Evolutionary conservation across 495 filamentous ascomycete genomes (phyloP).

Genomic region (Tuber borchii): DNA sequence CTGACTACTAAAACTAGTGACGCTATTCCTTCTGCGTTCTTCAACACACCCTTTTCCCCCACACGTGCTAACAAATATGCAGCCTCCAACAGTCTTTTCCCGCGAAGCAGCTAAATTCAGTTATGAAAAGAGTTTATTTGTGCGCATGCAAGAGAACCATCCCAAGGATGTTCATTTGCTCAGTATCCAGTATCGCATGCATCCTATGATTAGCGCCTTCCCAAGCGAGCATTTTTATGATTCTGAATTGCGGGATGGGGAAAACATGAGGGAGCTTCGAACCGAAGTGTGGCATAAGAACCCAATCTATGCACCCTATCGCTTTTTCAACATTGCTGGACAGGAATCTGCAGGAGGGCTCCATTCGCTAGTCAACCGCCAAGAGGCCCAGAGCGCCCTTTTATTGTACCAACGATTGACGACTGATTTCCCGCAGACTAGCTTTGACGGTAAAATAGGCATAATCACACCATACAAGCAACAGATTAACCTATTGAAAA

Average conservation of each 20-base stretch:
- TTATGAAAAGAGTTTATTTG: slow-evolving; percentile 96
- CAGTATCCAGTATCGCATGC: slow-evolving; percentile 97
- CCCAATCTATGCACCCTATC: slow-evolving; percentile 75
- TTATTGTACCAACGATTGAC: slow-evolving; percentile 71
- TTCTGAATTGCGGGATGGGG: slow-evolving; percentile 72
- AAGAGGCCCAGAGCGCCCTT: slow-evolving; percentile 78
- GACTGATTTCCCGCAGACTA: slow-evolving; percentile 59
- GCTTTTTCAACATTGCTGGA: slow-evolving; percentile 95
- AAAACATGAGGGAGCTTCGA: slow-evolving; percentile 68
- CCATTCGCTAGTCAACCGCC: slow-evolving; percentile 83
- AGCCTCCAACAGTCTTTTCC: slow-evolving; percentile 87
- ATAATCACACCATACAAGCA: slow-evolving; percentile 97
- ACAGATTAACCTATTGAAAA: slow-evolving; percentile 73
- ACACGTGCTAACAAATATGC: slow-evolving; percentile 1
- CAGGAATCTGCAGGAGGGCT: slow-evolving; percentile 68
- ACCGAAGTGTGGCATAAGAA: slow-evolving; percentile 77
- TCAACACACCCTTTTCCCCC: neutral
- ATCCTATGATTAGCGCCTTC: slow-evolving; percentile 86
- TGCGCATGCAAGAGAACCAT: slow-evolving; percentile 91
- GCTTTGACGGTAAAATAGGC: slow-evolving; percentile 78
- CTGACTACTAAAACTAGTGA: neutral
- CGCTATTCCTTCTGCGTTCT: neutral
- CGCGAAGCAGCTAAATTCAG: slow-evolving; percentile 85
- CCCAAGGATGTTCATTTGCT: slow-evolving; percentile 85
- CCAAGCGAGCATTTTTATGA: slow-evolving; percentile 91